Percentiles rank a stretch among this genome's conserved stretches.
These are phyloP conservation scores for Aegilops umbellulata DNA, from an alignment of 176 grass and related monocot species.

Conservation along the genomic window DNA sequence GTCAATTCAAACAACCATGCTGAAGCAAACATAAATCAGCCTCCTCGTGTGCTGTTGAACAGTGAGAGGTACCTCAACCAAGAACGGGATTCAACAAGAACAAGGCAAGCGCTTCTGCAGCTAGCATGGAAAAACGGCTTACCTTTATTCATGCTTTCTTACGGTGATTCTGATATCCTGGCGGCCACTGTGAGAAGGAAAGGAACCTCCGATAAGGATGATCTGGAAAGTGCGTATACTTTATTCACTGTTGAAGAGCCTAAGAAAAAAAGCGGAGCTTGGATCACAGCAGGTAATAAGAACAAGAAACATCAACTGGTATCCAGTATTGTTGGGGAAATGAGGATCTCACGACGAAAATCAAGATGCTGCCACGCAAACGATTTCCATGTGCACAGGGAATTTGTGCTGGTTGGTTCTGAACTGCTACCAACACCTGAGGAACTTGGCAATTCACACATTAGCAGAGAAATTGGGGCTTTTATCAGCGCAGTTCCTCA, in stretches of 20 bases:
- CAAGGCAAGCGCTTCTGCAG: constrained; percentile 78
- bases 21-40: constrained; percentile 26
- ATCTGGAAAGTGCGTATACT: constrained; percentile 62
- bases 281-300: constrained; percentile 65
- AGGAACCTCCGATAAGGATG: constrained; percentile 35
- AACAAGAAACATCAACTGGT: constrained; percentile 71
- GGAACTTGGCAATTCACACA: constrained; percentile 34
- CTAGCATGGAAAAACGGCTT: constrained; percentile 81
- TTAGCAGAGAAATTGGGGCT: constrained; percentile 66
- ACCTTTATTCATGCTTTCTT: constrained; percentile 92
- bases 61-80: constrained; percentile 42
- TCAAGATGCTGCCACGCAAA: constrained; percentile 42
- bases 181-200: constrained; percentile 68
- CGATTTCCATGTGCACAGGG: constrained; percentile 44
- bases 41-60: constrained; percentile 29
- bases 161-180: constrained; percentile 71
- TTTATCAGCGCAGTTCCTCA: constrained; percentile 55
- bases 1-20: constrained; percentile 38
- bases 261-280: constrained; percentile 57
- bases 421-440: constrained; percentile 44
- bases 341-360: constrained; percentile 51
- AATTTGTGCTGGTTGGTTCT: constrained; percentile 84
- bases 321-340: constrained; percentile 60
- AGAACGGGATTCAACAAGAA: constrained; percentile 43
- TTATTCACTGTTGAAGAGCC: constrained; percentile 70